Conservation (phyloP, 306 rosid species). For the Parietaria judaica region DNA sequence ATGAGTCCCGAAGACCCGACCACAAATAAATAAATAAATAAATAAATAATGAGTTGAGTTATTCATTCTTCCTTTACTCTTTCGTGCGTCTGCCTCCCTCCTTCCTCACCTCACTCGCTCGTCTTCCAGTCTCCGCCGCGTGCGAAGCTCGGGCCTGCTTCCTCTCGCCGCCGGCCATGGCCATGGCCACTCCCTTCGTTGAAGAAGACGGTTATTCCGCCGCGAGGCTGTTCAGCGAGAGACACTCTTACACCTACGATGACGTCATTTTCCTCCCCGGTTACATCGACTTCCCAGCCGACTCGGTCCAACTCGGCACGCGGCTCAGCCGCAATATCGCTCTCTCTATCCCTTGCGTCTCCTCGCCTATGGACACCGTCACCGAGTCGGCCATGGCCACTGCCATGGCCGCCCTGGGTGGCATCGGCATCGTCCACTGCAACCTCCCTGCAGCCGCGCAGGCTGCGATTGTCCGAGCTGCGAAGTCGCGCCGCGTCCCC, state of each 20-base stretch:
- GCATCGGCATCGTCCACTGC: slow-evolving; percentile 59
- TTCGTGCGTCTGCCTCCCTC: too few species aligned
- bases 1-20: too few species aligned
- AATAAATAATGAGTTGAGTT: too few species aligned
- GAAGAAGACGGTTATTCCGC: slow-evolving; percentile 74
- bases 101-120: too few species aligned
- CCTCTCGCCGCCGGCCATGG: background rate
- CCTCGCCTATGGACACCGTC: slow-evolving; percentile 97
- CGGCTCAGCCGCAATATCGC: slow-evolving; percentile 48
- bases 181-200: slow-evolving; percentile 19
- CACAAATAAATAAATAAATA: too few species aligned
- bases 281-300: slow-evolving; percentile 82
- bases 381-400: slow-evolving; percentile 71
- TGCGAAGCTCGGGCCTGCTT: background rate
- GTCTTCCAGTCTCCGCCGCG: too few species aligned
- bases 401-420: slow-evolving; percentile 77
- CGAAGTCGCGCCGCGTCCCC: slow-evolving; percentile 70
- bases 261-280: slow-evolving; percentile 88
- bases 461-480: slow-evolving; percentile 47
- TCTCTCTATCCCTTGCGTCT: slow-evolving; percentile 57
- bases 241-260: slow-evolving; percentile 86
- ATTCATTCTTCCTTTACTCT: too few species aligned
- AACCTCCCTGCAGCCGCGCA: slow-evolving; percentile 42
- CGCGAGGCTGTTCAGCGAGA: slow-evolving; percentile 58
- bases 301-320: slow-evolving; percentile 49